Base-by-base conservation (phyloP, 2,329 filamentous ascomycete genomes). In the Albifimbria verrucaria region DNA sequence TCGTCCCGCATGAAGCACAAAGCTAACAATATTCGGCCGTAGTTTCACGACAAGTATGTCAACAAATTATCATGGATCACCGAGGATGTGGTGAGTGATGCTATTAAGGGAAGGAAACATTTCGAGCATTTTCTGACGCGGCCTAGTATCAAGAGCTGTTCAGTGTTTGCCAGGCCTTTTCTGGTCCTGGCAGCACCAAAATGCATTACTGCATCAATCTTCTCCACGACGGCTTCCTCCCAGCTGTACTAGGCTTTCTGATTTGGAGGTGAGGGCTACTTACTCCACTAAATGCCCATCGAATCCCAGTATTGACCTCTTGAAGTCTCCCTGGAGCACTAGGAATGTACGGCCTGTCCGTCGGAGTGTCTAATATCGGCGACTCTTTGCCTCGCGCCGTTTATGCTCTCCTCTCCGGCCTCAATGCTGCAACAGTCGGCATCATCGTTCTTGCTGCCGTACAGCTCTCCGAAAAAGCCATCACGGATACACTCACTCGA, bases 381-480 rank as follows among this genome's bases (percentile, higher is more conserved):
- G 76, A 82, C 2, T 73, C 74, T 0, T 75, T 91, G 0, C 88
- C 87, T 0, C 64, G 70, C 0, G 76, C 81, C 0, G 87, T 83
- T 0, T 91, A 90, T 61, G 86, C 87, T 0, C 73, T 91, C 0
- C 74, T 92, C 0, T 89, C 85, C 0, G 88, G 88, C 0, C 74
- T 92, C 5, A 91, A 91, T 61, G 81, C 87, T 0, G 81, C 86
- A 0, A 89, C 86, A 0, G 88, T 91, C 1, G 88, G 88, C 0
- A 81, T 91, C 25, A 83, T 91, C 52, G 83, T 86, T 0, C 71
- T 90, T 0, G 87, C 88, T 1, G 88, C 86, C 1, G 83, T 89
- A 0, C 73, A 88, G 63, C 74, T 91, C 0, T 80, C 86, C 0
- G 73, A 84, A 17, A 89, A 89, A 57, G 81, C 87, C 0, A 86